These are phyloP conservation scores for Paecilomyces sp. DNA, from an alignment of 2,329 filamentous ascomycete genomes.

Conservation along the genomic window DNA sequence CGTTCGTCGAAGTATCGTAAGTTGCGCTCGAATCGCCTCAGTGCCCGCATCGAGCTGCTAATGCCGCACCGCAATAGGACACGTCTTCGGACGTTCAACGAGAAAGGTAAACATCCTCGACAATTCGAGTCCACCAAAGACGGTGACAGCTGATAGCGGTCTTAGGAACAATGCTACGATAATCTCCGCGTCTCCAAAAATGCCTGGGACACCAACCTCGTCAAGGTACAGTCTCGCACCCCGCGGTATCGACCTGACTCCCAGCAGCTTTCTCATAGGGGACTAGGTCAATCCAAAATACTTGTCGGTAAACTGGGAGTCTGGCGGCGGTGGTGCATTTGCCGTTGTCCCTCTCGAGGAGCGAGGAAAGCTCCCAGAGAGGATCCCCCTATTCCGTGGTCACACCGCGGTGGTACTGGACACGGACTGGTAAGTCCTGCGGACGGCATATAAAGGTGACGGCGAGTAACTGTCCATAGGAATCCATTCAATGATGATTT, in stretches of 20 bases:
- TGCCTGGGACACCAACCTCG: constrained; percentile 97
- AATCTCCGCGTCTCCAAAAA: constrained; percentile 96
- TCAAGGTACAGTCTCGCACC: constrained; percentile 63
- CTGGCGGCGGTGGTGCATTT: constrained; percentile 91
- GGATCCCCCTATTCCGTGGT: constrained; percentile 89
- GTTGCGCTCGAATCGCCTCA: constrained; percentile 19
- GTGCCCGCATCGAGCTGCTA: constrained; percentile 15
- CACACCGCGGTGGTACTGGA: constrained; percentile 94
- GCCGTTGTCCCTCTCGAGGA: constrained; percentile 89
- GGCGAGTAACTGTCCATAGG: constrained; percentile 43
- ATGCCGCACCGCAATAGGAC: constrained; percentile 54
- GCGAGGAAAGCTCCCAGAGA: constrained; percentile 82
- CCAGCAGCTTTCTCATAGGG: constrained; percentile 11
- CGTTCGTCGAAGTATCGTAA: constrained; percentile 67
- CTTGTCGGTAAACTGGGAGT: constrained; percentile 96
- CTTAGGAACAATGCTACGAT: constrained; percentile 89
- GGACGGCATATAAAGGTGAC: background rate
- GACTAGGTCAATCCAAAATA: constrained; percentile 86
- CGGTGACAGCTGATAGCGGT: constrained; percentile 2
- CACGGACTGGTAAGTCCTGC: constrained; percentile 75
- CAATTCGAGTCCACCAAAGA: background rate
- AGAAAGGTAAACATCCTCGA: constrained; percentile 55
- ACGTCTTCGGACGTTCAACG: constrained; percentile 94
- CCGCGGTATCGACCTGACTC: constrained; percentile 10
- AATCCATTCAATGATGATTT: constrained; percentile 93